Evolutionary conservation across 306 rosid species (phyloP).

Genomic region (Cucurbita argyrosperma): DNA sequence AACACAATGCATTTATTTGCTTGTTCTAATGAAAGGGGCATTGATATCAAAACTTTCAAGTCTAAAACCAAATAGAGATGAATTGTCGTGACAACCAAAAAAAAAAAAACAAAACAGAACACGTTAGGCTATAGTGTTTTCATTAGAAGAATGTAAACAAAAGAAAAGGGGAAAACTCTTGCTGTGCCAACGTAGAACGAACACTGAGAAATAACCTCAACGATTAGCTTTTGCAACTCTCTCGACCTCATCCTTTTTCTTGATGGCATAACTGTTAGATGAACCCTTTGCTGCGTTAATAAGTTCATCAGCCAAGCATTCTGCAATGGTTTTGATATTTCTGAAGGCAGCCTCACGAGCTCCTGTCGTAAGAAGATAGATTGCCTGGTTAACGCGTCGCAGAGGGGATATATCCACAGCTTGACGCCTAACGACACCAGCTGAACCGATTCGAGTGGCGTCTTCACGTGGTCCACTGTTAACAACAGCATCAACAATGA

Average conservation of each 20-base stretch:
- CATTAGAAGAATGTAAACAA: background rate
- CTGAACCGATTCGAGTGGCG: slow-evolving; percentile 5
- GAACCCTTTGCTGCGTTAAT: slow-evolving; percentile 7
- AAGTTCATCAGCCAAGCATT: slow-evolving; percentile 2
- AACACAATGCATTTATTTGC: background rate
- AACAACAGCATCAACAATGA: slow-evolving; percentile 1
- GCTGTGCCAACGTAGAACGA: background rate
- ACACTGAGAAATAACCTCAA: background rate
- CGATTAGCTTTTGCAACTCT: slow-evolving; percentile 5
- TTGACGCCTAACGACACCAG: slow-evolving; percentile 6
- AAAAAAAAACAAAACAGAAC: background rate
- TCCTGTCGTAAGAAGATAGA: background rate
- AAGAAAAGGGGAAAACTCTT: background rate
- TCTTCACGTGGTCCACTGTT: slow-evolving; percentile 9
- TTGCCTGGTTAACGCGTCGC: background rate
- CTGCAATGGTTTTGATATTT: slow-evolving; percentile 4
- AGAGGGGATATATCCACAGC: slow-evolving; percentile 4
- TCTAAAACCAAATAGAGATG: background rate
- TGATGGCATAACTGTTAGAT: background rate
- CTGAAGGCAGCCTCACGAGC: slow-evolving; percentile 7
- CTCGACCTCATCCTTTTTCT: slow-evolving; percentile 2
- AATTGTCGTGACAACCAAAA: background rate
- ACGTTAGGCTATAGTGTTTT: background rate
- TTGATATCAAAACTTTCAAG: background rate
- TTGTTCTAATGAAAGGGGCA: background rate